Base-by-base conservation (phyloP, 257 asterid species). In the Cinchona pubescens region DNA sequence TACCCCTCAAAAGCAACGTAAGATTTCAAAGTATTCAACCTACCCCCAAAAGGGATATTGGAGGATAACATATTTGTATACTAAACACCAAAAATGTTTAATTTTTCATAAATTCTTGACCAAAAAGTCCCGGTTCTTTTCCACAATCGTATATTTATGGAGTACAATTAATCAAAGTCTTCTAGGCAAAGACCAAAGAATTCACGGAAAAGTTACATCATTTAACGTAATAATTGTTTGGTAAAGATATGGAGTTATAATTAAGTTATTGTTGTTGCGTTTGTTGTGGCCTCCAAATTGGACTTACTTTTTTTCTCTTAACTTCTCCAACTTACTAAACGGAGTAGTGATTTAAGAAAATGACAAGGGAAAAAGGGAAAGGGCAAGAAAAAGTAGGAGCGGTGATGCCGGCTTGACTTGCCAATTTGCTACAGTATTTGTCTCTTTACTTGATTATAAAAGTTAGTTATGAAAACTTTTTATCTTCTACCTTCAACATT, bases 401-500 rank as follows among this genome's bases (percentile, higher is more conserved):
- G 70, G 55, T 72, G 75, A 80, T 75, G 71, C 74, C 78, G 75
- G 75, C 48, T 60, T 70, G 76, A 77, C 80, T 77, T 77, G 51
- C 55, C 75, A 42, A 76, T 76, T 76, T 14, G 25, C 43, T 67
- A 67, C 27, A n/a, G 25, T 25, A 23, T 25, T 58, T 34, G 10
- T 38, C 62, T 25, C 45, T 15, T 60, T 25, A 42, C 29, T 73
- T 40, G 42, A 35, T 61, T 30, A 30, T 13, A 30, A 61, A 61
- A n/a, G n/a, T n/a, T n/a, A n/a, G 11, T 14, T 37, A 16, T 15
- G n/a, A 16, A 32, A 63, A 34, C 27, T 63, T 63, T 63, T 63
- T 63, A 5, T 62, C n/a, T 62, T 30, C n/a, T 62, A 30, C 38
- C 13, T 16, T 32, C 25, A 25, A 10, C 2, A 27, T 59, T 32